Evolutionary conservation across 2,329 filamentous ascomycete genomes (phyloP), one percentile per base, ranked within the genome.

Genomic region (Exophiala aquamarina): DNA sequence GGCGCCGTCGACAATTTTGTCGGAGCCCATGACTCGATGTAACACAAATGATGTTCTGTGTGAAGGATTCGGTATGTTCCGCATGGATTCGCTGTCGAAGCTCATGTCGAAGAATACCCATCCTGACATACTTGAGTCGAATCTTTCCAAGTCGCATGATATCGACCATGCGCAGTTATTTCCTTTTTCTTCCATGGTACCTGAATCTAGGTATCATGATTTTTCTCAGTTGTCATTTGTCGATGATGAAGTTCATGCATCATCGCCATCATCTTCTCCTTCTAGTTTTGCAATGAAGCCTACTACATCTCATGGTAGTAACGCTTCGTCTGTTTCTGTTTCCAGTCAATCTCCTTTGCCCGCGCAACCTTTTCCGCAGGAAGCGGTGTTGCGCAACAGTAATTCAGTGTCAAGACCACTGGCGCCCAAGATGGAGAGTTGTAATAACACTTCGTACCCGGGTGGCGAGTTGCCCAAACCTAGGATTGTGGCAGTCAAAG

Each of bases 401-500:
- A 49, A 47, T 41, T 20, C 26, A 21, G 36, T 47, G 14, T 55
- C 52, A 49, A 70, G 76, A 45, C 74, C 69, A 39, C 73, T 81
- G 54, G 74, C 74, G 19, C 76, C 73, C 51, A 70, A 79, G 57
- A 58, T 64, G 31, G 65, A 68, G 51, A 58, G 63, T 37, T 57
- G 61, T 40, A 60, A 63, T 41, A 61, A 51, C 41, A 59, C 63
- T 35, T 57, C 59, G 31, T 53, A 61, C n/a, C 63, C 66, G 38
- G 35, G 54, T 52, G 23, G 34, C 52, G 45, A 59, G 35, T 58
- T 59, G 20, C 61, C 67, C 55, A 67, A 70, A 57, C 68, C 68
- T 59, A 71, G 71, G 61, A 76, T 78, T 70, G 65, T 76, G 54
- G 71, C 71, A 49, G 74, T 79, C 53, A 68, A 66, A 49, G 75